Evolutionary conservation across 192 early-diverging fungal genomes (phyloP), one percentile per base, ranked within the genome.

Genomic region (Gamsiella multidivaricata): DNA sequence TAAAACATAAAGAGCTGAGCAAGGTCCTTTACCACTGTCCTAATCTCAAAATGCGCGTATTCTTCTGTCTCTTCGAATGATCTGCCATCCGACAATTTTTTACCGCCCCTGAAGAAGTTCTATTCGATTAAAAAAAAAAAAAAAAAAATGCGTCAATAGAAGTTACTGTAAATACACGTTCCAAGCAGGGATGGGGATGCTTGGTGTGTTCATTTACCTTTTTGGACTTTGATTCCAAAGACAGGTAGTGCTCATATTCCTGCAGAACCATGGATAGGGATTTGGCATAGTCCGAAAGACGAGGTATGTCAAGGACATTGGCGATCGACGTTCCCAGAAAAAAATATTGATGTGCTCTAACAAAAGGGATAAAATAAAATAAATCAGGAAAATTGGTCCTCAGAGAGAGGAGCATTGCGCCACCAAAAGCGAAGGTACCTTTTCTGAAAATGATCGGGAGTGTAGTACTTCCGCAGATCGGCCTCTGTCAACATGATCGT

Each of bases 301-400:
- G 41, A 8, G 69, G 61, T 31, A 71, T 63, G 41, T 71, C 69
- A 0, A 71, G 61, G 20, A 57, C 20, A 56, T 56, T 53, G 28
- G 60, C 69, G 26, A 71, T 61, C 0, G 69, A 71, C 1, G 18
- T 71, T 34, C 69, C 69, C 25, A 71, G 52, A 32, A 57, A 17
- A 25, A 71, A 71, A 33, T 39, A 63, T 29, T 61, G 60, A n/a
- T 55, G 28, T 1, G 69, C 57, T 28, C 67, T 69, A 60, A 66
- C 5, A 17, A 56, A 56, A 66, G 33, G 7, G 32, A 29, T 28
- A 23, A 7, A 0, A 20, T 26, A 43, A 58, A 39, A 39, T 18
- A 56, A 39, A 22, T 39, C 22, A 37, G n/a, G 1, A 31, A 31
- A 26, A 31, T 3, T 7, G n/a, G n/a, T n/a, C n/a, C n/a, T n/a